Conservation (phyloP, 2,329 filamentous ascomycete genomes). For the Graphium sp. region DNA sequence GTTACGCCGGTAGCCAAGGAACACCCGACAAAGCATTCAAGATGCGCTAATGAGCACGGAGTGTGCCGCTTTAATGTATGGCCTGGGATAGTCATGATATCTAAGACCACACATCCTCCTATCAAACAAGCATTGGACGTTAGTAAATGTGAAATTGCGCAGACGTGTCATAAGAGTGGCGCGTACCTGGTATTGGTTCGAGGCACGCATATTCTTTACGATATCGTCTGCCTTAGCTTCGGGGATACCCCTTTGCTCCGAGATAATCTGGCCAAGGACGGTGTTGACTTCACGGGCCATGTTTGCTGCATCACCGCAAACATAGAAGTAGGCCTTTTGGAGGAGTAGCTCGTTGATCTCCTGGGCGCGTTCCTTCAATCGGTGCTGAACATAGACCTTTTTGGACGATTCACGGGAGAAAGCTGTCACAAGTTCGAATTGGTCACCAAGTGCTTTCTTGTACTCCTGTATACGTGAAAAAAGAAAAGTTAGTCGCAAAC, state of each 20-base stretch:
- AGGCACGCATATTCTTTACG: constrained; percentile 89
- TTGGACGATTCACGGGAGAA: constrained; percentile 80
- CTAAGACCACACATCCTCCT: constrained; percentile 62
- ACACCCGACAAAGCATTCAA: too few relatives aligned
- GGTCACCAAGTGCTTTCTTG: constrained; percentile 68
- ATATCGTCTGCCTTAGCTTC: constrained; percentile 87
- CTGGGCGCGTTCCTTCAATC: constrained; percentile 65
- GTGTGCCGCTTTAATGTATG: neutral
- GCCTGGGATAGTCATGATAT: constrained; percentile 4
- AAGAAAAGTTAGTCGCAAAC: constrained; percentile 10
- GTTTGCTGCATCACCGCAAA: constrained; percentile 93
- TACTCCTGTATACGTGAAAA: constrained; percentile 43
- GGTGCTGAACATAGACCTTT: constrained; percentile 96
- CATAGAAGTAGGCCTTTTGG: constrained; percentile 87
- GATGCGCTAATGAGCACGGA: too few relatives aligned
- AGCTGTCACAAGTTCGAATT: constrained; percentile 78
- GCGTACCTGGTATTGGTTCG: constrained; percentile 86
- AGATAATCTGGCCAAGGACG: constrained; percentile 72
- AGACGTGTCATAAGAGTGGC: too few relatives aligned
- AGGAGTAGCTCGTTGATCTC: constrained; percentile 77
- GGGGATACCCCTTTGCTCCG: constrained; percentile 65
- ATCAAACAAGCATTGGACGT: constrained; percentile 5
- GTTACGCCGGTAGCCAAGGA: too few relatives aligned
- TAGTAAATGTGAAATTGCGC: constrained; percentile 1
- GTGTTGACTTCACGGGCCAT: constrained; percentile 91